A percentile compares a stretch with the other conserved stretches of the same genome.
phyloP scores from a whole-genome alignment of 371 early-diverging fungal genomes.

The Mortierella sp. region DNA sequence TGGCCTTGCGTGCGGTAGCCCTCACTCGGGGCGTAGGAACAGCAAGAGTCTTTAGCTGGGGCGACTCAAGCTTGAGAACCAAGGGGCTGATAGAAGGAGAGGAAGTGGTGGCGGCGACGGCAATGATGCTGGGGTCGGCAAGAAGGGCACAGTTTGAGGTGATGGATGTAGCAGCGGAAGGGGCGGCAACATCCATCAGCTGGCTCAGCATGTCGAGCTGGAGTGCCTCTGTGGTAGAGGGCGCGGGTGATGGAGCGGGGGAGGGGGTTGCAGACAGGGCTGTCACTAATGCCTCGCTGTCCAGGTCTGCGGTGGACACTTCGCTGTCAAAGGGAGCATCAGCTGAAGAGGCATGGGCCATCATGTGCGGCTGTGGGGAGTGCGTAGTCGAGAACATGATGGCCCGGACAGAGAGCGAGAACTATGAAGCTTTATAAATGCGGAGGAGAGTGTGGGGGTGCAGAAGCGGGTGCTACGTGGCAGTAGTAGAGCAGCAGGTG shows the following conservation, averaged over 20 bases:
- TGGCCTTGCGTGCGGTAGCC: background rate
- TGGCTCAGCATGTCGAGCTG: conserved; percentile 36
- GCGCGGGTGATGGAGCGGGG: conserved; percentile 6
- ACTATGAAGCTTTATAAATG: conserved; percentile 37
- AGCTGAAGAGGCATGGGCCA: conserved; percentile 57
- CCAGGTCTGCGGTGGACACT: conserved; percentile 56
- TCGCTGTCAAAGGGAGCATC: conserved; percentile 53
- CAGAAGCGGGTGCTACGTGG: conserved; percentile 20
- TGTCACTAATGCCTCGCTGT: conserved; percentile 54
- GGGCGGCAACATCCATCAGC: conserved; percentile 23
- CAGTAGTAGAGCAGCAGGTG: conserved; percentile 6
- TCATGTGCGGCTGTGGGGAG: conserved; percentile 45
- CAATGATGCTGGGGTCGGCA: conserved; percentile 45
- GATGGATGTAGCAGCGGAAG: conserved; percentile 2
- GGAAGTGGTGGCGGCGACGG: conserved; percentile 16
- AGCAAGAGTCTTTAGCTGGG: conserved; percentile 20
- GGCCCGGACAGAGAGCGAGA: conserved; percentile 52
- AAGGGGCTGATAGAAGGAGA: conserved; percentile 44
- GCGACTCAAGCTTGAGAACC: conserved; percentile 49
- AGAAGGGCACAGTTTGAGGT: conserved; percentile 18
- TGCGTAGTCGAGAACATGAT: conserved; percentile 54
- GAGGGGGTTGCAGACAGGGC: conserved; percentile 48
- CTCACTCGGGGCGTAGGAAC: background rate
- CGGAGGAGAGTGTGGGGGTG: conserved; percentile 1
- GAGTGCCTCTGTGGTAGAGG: conserved; percentile 15